A percentile compares a stretch with the other conserved stretches of the same genome.
These are phyloP conservation scores for Fraxinus velutina DNA, from an alignment of 305 asterid species.

Conservation along the genomic window DNA sequence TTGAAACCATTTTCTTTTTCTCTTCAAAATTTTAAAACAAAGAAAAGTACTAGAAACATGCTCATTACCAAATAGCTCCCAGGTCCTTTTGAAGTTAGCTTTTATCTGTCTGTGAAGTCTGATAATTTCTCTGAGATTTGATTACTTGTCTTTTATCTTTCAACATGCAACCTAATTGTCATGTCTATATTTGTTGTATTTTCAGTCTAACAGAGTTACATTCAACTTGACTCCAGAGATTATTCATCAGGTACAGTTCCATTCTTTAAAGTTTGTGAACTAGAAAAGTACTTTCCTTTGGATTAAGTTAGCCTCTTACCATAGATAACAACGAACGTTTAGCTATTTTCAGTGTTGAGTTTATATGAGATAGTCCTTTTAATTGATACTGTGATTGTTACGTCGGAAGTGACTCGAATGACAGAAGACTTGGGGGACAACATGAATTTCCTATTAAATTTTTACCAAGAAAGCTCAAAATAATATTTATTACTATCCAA, in stretches of 20 bases:
- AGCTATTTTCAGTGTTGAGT: constrained; percentile 1
- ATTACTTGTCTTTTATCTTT: constrained; percentile 19
- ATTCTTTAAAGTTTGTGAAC: constrained; percentile 20
- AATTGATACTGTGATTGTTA: constrained; percentile 1
- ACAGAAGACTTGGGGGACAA: constrained; percentile 12
- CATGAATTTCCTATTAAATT: background rate
- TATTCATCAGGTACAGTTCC: constrained; percentile 77
- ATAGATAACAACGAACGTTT: constrained; percentile 2
- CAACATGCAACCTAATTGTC: constrained; percentile 22
- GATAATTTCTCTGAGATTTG: constrained; percentile 11
- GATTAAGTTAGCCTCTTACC: constrained; percentile 17
- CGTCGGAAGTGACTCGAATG: constrained; percentile 2
- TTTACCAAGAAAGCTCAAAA: constrained; percentile 1
- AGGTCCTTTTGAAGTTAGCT: constrained; percentile 10
- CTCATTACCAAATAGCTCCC: background rate
- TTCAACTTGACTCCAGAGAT: constrained; percentile 95
- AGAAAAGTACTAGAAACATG: constrained; percentile 2
- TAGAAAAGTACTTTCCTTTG: constrained; percentile 7
- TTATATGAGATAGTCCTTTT: background rate
- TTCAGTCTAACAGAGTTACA: constrained; percentile 87
- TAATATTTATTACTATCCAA: constrained; percentile 9
- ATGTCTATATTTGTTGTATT: constrained; percentile 32
- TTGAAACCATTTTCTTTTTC: background rate
- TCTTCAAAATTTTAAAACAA: background rate
- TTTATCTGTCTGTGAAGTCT: constrained; percentile 4